phyloP scores from a whole-genome alignment of 176 grass and related monocot genomes.

The Carex littledalei region DNA sequence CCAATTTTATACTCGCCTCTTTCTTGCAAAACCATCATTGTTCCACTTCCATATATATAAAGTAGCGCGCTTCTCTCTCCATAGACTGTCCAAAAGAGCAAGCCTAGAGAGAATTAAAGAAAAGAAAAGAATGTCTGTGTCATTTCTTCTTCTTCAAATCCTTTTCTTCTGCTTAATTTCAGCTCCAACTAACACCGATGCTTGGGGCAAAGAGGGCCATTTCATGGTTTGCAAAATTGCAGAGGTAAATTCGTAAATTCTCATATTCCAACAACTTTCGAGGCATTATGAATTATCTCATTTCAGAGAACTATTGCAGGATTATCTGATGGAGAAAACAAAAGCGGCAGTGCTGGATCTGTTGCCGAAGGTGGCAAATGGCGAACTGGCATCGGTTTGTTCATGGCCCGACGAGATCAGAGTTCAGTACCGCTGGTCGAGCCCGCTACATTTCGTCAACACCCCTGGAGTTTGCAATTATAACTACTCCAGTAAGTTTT shows the following conservation, averaged over 20 bases:
- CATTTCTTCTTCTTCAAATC: slow-evolving; percentile 22
- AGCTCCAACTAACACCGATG: slow-evolving; percentile 22
- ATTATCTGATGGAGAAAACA: slow-evolving; percentile 58
- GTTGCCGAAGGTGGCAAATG: slow-evolving; percentile 49
- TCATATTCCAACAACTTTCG: too few relatives aligned
- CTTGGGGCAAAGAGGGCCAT: slow-evolving; percentile 93
- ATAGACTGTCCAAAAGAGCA: too few relatives aligned
- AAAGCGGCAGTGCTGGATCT: slow-evolving; percentile 56
- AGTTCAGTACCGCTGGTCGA: slow-evolving; percentile 66
- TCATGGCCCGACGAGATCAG: slow-evolving; percentile 67
- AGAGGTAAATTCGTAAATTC: slow-evolving; percentile 36
- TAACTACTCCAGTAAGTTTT: slow-evolving; percentile 44
- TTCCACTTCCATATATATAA: neutral
- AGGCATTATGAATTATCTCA: too few relatives aligned
- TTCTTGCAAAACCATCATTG: neutral
- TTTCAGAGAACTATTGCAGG: slow-evolving; percentile 20
- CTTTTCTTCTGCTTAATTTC: slow-evolving; percentile 26
- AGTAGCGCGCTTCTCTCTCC: neutral
- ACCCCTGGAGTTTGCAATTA: slow-evolving; percentile 75
- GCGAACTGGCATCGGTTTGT: slow-evolving; percentile 71
- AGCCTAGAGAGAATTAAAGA: neutral
- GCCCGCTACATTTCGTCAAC: slow-evolving; percentile 79
- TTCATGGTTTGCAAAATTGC: slow-evolving; percentile 93
- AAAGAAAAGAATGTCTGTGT: neutral
- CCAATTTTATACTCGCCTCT: neutral